Evolutionary conservation across 2,329 filamentous ascomycete species (phyloP).

Genomic region (Lecanosticta acicola): DNA sequence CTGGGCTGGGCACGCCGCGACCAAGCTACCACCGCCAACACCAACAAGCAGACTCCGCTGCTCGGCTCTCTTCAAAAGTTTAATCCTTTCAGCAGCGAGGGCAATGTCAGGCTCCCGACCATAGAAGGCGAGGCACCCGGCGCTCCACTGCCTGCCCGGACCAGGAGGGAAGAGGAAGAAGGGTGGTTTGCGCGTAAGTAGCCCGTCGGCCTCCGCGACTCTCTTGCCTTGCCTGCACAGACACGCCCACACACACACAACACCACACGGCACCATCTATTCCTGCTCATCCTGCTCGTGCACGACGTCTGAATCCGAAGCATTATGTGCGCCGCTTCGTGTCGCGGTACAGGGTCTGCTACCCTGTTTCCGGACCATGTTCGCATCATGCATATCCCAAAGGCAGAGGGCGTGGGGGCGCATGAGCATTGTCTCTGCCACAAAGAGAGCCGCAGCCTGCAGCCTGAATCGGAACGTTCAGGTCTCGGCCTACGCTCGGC

Average conservation of each 20-base stretch:
- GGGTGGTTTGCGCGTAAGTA: constrained; percentile 90
- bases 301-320: not conserved
- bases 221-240: constrained; percentile 7
- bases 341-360: constrained; percentile 8
- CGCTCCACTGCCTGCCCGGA: constrained; percentile 79
- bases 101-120: constrained; percentile 86
- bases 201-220: not conserved
- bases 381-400: constrained; percentile 16
- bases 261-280: not conserved
- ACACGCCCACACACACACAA: constrained; percentile 3
- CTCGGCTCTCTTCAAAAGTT: constrained; percentile 74
- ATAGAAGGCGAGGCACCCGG: constrained; percentile 68
- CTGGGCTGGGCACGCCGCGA: constrained; percentile 89
- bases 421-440: constrained; percentile 16
- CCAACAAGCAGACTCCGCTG: constrained; percentile 69
- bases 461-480: constrained; percentile 8
- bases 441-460: constrained; percentile 13
- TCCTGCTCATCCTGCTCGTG: not conserved
- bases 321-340: constrained; percentile 2
- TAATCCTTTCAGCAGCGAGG: constrained; percentile 76
- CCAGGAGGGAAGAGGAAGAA: constrained; percentile 86
- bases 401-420: constrained; percentile 13
- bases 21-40: constrained; percentile 63
- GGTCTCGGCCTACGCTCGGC: constrained; percentile 10
- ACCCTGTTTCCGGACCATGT: constrained; percentile 10